Percentiles rank a stretch among this genome's conserved stretches.
Conservation (phyloP, 2,329 filamentous ascomycete genomes). For the Fonsecaea erecta region DNA sequence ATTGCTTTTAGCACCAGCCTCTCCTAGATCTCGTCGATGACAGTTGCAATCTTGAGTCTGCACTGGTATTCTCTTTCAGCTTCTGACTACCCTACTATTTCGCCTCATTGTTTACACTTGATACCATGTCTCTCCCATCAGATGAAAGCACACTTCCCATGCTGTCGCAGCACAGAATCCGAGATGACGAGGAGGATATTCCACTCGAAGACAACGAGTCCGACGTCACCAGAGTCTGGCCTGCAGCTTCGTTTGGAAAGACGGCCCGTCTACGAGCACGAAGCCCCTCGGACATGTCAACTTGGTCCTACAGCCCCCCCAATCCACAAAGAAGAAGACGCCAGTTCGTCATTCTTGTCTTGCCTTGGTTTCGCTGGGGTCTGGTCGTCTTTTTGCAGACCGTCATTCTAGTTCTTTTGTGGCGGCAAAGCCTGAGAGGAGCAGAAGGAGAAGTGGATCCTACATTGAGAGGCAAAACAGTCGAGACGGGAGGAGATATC, state of each 20-base stretch:
- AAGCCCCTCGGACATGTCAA: neutral
- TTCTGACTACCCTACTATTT: neutral
- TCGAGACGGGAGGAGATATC: conserved; percentile 43
- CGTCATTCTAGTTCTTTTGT: conserved; percentile 39
- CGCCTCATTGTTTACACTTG: neutral
- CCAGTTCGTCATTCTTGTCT: conserved; percentile 10
- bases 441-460: conserved; percentile 27
- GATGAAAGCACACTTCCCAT: conserved; percentile 20
- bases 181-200: conserved; percentile 5
- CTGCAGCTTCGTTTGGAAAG: neutral
- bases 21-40: neutral
- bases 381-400: conserved; percentile 38
- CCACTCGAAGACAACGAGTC: conserved; percentile 9
- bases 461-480: conserved; percentile 15
- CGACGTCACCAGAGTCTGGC: neutral
- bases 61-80: neutral
- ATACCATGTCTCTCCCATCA: neutral
- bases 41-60: neutral
- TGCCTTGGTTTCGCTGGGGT: conserved; percentile 41
- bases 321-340: conserved; percentile 1
- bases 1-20: neutral
- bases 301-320: conserved; percentile 6
- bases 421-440: conserved; percentile 2
- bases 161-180: neutral
- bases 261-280: neutral